Evolutionary conservation across 495 filamentous ascomycete species (phyloP), one percentile per base, ranked within the genome.

Genomic region (Xylaria grammica): DNA sequence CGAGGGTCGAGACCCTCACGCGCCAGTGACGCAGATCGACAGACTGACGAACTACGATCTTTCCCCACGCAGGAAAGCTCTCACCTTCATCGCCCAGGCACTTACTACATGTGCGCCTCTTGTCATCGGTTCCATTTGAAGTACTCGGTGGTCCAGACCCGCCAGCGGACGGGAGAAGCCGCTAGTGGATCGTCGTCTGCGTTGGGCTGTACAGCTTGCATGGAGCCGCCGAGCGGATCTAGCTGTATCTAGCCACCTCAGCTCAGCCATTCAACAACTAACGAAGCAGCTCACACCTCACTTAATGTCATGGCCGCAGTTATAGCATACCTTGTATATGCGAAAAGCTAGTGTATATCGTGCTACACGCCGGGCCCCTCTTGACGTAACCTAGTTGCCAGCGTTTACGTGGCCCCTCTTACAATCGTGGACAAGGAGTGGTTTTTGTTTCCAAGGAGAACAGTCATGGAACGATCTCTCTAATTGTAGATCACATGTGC

Each of bases 211-310:
- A 24, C n/a, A 30, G 15, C 24, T 22, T 45, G 26, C 54, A 44
- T 38, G 38, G 24, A 30, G 15, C 32, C 51, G 27, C 44, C 24
- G 20, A 34, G 19, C 53, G 44, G 53, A 57, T 57, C 38, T 44
- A 44, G 20, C 36, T 57, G 22, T 36, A 57, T 57, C 36, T 19
- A 3, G 24, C 13, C 24, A 36, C 34, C 27, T 17, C 36, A 44
- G 53, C 53, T 44, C 53, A 27, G 17, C 17, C 36, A 57, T 13
- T n/a, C 53, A 29, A 40, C 11, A 5, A 17, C 3, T 42, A 27
- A 20, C 27, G 19, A 20, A 9, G 22, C 34, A 27, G 6, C 24
- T 44, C n/a, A 10, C n/a, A 29, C 1, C 36, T 13, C 36, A 15
- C n/a, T 44, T 2, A 15, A 20, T 11, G 34, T 55, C 4, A 17